A percentile compares a stretch with the other conserved stretches of the same genome.
phyloP scores from a whole-genome alignment of 192 early-diverging fungal genomes.

The Cetraspora pellucida region DNA sequence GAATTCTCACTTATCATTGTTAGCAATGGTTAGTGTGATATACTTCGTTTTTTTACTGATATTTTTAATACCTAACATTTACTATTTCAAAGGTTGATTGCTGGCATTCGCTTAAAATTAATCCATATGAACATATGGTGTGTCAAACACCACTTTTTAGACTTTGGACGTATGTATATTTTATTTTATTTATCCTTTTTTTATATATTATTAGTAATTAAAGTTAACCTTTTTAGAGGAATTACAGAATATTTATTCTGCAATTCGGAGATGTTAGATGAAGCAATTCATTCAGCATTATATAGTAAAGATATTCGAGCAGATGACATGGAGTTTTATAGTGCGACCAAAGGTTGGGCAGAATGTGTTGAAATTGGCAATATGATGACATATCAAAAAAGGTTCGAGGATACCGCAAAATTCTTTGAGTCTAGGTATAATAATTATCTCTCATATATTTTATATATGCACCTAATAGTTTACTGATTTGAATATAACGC shows the following conservation, averaged over 20 bases:
- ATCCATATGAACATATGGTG: constrained; percentile 92
- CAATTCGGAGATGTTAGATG: constrained; percentile 78
- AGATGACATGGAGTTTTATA: constrained; percentile 89
- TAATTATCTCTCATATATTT: constrained; percentile 41
- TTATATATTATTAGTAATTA: background rate
- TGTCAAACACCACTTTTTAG: constrained; percentile 96
- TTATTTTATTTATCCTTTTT: background rate
- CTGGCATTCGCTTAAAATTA: constrained; percentile 82
- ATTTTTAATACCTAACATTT: background rate
- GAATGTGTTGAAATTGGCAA: constrained; percentile 83
- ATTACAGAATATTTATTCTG: constrained; percentile 93
- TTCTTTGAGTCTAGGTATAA: constrained; percentile 70
- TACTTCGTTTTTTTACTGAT: background rate
- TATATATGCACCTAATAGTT: background rate
- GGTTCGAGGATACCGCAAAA: constrained; percentile 80
- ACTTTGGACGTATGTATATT: constrained; percentile 71
- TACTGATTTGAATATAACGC: background rate
- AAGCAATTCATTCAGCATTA: constrained; percentile 83
- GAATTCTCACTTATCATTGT: constrained; percentile 92
- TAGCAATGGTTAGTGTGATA: constrained; percentile 69
- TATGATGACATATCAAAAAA: constrained; percentile 79
- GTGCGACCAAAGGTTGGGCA: constrained; percentile 91
- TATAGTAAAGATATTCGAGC: constrained; percentile 71
- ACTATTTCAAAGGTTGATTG: constrained; percentile 64
- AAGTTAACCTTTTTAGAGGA: constrained; percentile 56